A percentile compares a stretch with the other conserved stretches of the same genome.
These are phyloP conservation scores for Panaeolus papilionaceus DNA, from an alignment of 768 basidiomycete genomes.

Conservation along the genomic window DNA sequence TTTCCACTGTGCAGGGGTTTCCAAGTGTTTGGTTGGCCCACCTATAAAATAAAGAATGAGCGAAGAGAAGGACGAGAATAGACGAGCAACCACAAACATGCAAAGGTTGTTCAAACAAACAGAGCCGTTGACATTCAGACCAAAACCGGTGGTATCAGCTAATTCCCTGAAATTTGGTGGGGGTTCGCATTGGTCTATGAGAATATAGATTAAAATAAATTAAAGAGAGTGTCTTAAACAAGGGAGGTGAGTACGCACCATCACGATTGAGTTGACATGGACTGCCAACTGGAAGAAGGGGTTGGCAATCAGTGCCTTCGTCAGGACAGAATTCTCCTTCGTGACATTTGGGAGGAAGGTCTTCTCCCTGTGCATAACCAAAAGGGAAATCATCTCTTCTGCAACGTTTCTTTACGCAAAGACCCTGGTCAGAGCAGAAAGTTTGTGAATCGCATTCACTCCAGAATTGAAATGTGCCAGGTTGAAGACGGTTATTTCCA, in stretches of 20 bases:
- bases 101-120: slow-evolving; percentile 85
- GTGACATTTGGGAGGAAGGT: slow-evolving; percentile 67
- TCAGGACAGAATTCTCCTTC: slow-evolving; percentile 81
- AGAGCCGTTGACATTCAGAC: slow-evolving; percentile 81
- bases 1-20: slow-evolving; percentile 71
- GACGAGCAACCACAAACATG: slow-evolving; percentile 58
- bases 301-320: slow-evolving; percentile 75
- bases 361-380: slow-evolving; percentile 54
- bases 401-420: slow-evolving; percentile 72
- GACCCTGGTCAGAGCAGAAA: slow-evolving; percentile 62
- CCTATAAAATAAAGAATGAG: slow-evolving; percentile 42
- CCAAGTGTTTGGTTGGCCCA: slow-evolving; percentile 81
- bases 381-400: slow-evolving; percentile 81
- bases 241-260: slow-evolving; percentile 46
- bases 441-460: slow-evolving; percentile 76
- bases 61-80: slow-evolving; percentile 5
- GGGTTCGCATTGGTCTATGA: slow-evolving; percentile 74
- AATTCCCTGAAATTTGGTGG: slow-evolving; percentile 72
- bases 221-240: not conserved
- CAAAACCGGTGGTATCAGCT: slow-evolving; percentile 66
- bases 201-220: slow-evolving; percentile 9
- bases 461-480: slow-evolving; percentile 81
- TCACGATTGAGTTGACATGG: slow-evolving; percentile 88
- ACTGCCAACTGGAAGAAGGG: slow-evolving; percentile 62
- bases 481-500: slow-evolving; percentile 69